Base-by-base conservation (phyloP, 1,139 yeast species). In the Saccharomyces hybrid region DNA sequence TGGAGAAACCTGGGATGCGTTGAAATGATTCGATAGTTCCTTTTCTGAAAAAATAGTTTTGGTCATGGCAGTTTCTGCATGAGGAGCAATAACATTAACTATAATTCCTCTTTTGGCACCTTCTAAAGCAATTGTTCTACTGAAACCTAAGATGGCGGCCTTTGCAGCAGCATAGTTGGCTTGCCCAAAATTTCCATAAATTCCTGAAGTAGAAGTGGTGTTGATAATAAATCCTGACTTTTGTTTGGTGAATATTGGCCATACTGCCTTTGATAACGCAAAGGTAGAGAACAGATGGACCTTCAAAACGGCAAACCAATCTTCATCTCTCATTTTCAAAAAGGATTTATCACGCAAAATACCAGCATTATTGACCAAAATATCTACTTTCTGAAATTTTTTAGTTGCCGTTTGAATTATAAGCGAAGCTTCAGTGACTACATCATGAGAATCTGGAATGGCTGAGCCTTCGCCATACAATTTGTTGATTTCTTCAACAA, bases 11-110 rank as follows among this genome's bases (percentile, higher is more conserved):
- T 83, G 89, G 58, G 85, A 83, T 16, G 98, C 93, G 65, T 88
- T 89, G 74, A 85, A 89, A 67, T 84, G 82, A 73, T 88, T 88
- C 60, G 79, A 76, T 75, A 80, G 74, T 71, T 91, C 98, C 53
- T 76, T 76, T 58, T 85, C 86, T 53, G 83, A 80, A 75, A 91
- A 88, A 53, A 93, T 82, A 8, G 96, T 85, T 68, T 82, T 80
- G 38, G 98, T 93, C 99, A 93, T 93, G 59, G 95, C 93, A 51
- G 99, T 91, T 69, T 91, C 97, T 48, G 98, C 98, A 70, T 91
- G 96, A 56, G 99, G 99, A 49, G 98, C 98, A 71, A 90, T 85
- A 51, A 83, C 79, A 70, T 91, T 88, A 57, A 84, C 93, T 67
- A 78, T 78, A 64, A 93, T 88, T 68, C 85, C 84, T 67, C 76